Evolutionary conservation across 306 rosid species (phyloP), one percentile per base, ranked within the genome.

Genomic region (Hippophae tibetana): DNA sequence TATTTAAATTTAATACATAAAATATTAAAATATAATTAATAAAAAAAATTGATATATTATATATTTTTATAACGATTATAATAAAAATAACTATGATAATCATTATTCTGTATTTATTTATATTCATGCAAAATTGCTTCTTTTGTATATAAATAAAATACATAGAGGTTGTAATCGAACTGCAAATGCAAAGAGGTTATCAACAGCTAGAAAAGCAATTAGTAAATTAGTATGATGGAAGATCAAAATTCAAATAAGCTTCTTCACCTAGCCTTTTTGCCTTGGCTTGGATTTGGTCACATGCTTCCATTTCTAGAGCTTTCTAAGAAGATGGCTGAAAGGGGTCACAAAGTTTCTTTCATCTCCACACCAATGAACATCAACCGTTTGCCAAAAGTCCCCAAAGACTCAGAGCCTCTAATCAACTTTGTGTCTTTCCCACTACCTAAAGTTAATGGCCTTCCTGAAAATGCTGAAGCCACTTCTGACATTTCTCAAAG

Each of bases 221-320:
- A 31, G 38, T 31, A 31, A 31, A 31, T 31, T 2, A 31, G 38
- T 31, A 31, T 5, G 12, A 18, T 47, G 62, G 49, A 27, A 38
- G 7, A 9, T 9, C 6, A 52, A 14, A 44, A 0, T 2, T 23
- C 48, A 2, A 18, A 46, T 25, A 68, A 69, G 51, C 78, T 78
- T 13, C 83, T 78, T 13, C 83, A 80, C 69, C 66, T 83, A 47
- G 84, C 60, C 0, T 52, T 78, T 72, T 70, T 83, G 51, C 86
- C 86, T 70, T 84, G 84, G 86, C 68, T 81, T 1, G 82, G 80
- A 13, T 81, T 76, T 5, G 86, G 84, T 1, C 84, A 84, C 63
- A 66, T 84, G 58, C 63, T 81, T 27, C 86, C 86, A 1, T 55
- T 45, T 53, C 78, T 84, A 0, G 73, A 84, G 43, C 74, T 84